These are phyloP conservation scores for Cyclotella kingstonii DNA, from an alignment of 108 stramenopile species.

Conservation along the genomic window DNA sequence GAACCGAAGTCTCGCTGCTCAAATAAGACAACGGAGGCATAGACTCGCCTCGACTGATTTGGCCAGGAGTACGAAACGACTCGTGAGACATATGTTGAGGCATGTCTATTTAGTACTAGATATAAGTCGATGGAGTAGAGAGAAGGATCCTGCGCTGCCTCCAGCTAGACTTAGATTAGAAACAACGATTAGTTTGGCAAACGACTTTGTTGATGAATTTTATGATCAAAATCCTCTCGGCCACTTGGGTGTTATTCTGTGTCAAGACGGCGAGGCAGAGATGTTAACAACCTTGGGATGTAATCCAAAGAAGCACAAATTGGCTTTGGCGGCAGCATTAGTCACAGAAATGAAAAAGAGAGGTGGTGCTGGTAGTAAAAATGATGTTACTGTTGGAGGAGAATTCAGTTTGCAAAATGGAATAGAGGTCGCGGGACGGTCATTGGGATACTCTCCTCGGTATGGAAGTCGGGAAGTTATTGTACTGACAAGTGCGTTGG, in stretches of 20 bases:
- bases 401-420: constrained; percentile 87
- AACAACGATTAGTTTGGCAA: constrained; percentile 47
- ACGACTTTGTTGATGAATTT: constrained; percentile 71
- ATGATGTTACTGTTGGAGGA: constrained; percentile 50
- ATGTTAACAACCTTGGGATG: constrained; percentile 67
- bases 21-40: constrained; percentile 67
- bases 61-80: constrained; percentile 55
- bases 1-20: constrained; percentile 49
- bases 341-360: constrained; percentile 41
- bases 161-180: constrained; percentile 62
- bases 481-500: constrained; percentile 63
- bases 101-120: constrained; percentile 78
- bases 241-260: constrained; percentile 71
- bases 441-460: constrained; percentile 76
- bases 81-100: constrained; percentile 86
- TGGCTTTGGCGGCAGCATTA: constrained; percentile 57
- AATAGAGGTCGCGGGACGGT: constrained; percentile 85
- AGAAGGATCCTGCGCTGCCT: constrained; percentile 74
- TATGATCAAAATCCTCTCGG: constrained; percentile 87
- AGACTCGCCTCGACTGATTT: constrained; percentile 76
- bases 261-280: constrained; percentile 79
- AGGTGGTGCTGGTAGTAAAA: constrained; percentile 12
- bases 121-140: constrained; percentile 63
- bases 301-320: constrained; percentile 61
- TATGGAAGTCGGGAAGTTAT: constrained; percentile 84